Percentiles rank a stretch among this genome's conserved stretches.
Conservation (phyloP, 2,329 filamentous ascomycete genomes). For the Cadophora gregata region DNA sequence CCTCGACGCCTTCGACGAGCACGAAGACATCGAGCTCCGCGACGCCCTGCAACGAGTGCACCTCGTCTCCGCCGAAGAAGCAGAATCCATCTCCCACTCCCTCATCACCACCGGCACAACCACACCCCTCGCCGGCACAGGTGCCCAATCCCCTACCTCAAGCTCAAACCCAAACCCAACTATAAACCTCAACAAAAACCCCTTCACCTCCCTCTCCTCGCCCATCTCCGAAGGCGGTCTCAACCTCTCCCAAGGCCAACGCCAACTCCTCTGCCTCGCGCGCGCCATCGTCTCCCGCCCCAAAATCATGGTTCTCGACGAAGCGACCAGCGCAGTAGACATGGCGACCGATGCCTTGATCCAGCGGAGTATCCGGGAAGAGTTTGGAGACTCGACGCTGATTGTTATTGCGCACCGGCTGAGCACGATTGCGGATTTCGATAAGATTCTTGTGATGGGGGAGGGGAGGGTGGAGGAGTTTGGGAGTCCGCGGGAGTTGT, state of each 20-base stretch:
- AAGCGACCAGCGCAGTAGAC: slow-evolving; percentile 80
- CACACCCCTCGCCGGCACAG: slow-evolving; percentile 39
- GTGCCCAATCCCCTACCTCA: slow-evolving; percentile 41
- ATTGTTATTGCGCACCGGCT: slow-evolving; percentile 78
- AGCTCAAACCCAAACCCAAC: slow-evolving; percentile 43
- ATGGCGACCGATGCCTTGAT: slow-evolving; percentile 78
- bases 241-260: slow-evolving; percentile 78
- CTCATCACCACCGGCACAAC: slow-evolving; percentile 44
- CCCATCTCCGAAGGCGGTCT: slow-evolving; percentile 74
- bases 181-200: slow-evolving; percentile 61
- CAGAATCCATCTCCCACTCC: slow-evolving; percentile 21
- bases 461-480: slow-evolving; percentile 73
- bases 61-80: slow-evolving; percentile 47
- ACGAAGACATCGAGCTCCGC: slow-evolving; percentile 70
- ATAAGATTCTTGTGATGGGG: slow-evolving; percentile 73
- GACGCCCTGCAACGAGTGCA: slow-evolving; percentile 75
- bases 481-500: slow-evolving; percentile 67
- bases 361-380: slow-evolving; percentile 73
- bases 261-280: slow-evolving; percentile 77
- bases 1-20: slow-evolving; percentile 76
- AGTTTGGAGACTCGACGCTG: slow-evolving; percentile 72
- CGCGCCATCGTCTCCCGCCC: slow-evolving; percentile 74
- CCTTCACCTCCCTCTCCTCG: slow-evolving; percentile 67
- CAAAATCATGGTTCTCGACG: slow-evolving; percentile 80
- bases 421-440: slow-evolving; percentile 79